These are phyloP conservation scores for Fusarium buharicum DNA, from an alignment of 2,329 filamentous ascomycete genomes.

Conservation along the genomic window DNA sequence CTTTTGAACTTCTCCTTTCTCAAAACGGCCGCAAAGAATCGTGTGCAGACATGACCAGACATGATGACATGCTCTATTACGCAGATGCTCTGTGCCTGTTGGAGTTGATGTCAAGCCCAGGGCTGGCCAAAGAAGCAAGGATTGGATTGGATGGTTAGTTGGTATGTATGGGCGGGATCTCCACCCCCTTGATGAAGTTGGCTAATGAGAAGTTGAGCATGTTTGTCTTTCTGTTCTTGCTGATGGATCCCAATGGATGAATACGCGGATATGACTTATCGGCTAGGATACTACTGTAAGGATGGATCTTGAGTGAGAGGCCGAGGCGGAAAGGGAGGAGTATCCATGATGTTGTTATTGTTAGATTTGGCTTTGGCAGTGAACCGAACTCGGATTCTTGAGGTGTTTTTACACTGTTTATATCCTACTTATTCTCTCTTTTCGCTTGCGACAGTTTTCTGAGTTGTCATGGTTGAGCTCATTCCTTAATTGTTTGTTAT, in stretches of 20 bases:
- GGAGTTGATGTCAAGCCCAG: slow-evolving; percentile 4
- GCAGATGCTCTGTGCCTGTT: slow-evolving; percentile 13
- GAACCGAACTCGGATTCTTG: not conserved
- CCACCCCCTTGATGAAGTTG: slow-evolving; percentile 22
- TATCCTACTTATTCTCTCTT: not conserved
- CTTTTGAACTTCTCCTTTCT: not conserved
- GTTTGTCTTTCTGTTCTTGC: slow-evolving; percentile 9
- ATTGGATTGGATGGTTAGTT: slow-evolving; percentile 4
- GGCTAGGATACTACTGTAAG: no score
- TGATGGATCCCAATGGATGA: not conserved
- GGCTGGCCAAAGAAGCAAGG: not conserved
- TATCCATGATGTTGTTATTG: slow-evolving; percentile 11
- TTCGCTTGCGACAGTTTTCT: not conserved
- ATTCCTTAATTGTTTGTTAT: not conserved
- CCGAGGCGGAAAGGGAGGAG: slow-evolving; percentile 25
- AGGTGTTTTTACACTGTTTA: not conserved
- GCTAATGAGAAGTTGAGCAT: slow-evolving; percentile 21
- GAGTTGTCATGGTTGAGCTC: not conserved
- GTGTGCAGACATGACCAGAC: slow-evolving; percentile 7
- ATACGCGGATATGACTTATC: slow-evolving; percentile 22
- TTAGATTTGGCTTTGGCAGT: slow-evolving; percentile 4
- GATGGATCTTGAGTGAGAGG: slow-evolving; percentile 24
- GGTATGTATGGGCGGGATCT: slow-evolving; percentile 6
- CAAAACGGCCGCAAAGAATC: not conserved
- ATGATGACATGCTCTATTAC: slow-evolving; percentile 8